Base-by-base conservation (phyloP, 2,329 filamentous ascomycete species). In the Colletotrichum sansevieriae region DNA sequence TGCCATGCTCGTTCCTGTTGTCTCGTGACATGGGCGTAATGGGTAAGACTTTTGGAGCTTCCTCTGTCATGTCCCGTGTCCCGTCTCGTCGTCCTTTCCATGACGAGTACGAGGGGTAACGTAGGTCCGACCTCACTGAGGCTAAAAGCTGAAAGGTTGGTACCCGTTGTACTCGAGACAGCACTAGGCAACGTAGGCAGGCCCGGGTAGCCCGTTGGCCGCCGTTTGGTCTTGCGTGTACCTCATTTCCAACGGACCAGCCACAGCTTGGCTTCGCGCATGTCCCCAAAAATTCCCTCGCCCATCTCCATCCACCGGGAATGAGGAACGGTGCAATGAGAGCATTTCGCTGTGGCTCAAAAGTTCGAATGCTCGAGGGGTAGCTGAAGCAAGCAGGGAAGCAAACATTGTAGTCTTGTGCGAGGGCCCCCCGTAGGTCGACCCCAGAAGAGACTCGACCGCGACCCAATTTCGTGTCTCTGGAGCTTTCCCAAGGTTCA, bases 221-320 rank as follows among this genome's bases (percentile, higher is more conserved):
- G 70, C 69, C 65, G 65, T 70, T 70, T 67, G 49, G 65, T 65
- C 47, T 52, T 43, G 55, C 43, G 51, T 68, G 67, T 65, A 47
- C 57, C 68, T 71, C 65, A 71, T 71, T 71, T 71, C 68, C 68
- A 60, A 63, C 59, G 46, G 52, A 13, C 68, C 68, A 63, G 60
- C 68, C 70, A 71, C 64, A 41, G 55, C 47, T 68, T 64, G 61
- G 56, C 69, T 69, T 65, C 68, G 52, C 57, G 56, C 60, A 62
- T 63, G 57, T 68, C 22, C 13, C 47, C 37, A 15, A 39, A 58
- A 25, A 7, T 29, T 29, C 9, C 39, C 15, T 35, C 20, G 25
- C 33, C 37, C 44, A 51, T 56, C 60, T 54, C 52, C 52, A 18
- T 63, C 33, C 51, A 52, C 41, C 58, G 51, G 41, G 58, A 51